Evolutionary conservation across 2,329 filamentous ascomycete genomes (phyloP).

Genomic region (Claviceps sp.): DNA sequence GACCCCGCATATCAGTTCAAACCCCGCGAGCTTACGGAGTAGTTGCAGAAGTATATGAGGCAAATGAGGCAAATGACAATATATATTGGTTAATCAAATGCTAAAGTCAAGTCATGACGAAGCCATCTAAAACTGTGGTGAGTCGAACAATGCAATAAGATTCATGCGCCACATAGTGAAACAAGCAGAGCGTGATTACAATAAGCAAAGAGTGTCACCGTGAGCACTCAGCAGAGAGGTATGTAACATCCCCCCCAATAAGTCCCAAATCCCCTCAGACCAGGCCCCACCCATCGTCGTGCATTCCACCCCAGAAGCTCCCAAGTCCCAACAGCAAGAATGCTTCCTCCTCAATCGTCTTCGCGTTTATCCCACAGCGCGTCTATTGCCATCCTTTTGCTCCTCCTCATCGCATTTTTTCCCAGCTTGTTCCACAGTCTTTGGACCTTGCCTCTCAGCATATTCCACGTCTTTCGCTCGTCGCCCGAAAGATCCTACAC

Average conservation of each 20-base stretch:
- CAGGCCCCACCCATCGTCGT: slow-evolving; percentile 4
- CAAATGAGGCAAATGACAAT: no score
- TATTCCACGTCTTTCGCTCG: slow-evolving; percentile 22
- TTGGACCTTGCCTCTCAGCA: slow-evolving; percentile 32
- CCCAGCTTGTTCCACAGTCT: slow-evolving; percentile 38
- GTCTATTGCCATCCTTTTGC: slow-evolving; percentile 31
- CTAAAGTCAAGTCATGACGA: no score
- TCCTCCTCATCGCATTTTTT: slow-evolving; percentile 39
- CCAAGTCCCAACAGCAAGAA: not conserved
- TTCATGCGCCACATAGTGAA: not conserved
- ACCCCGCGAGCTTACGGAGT: no score
- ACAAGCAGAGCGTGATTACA: not conserved
- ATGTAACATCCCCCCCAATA: not conserved
- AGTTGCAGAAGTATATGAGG: no score
- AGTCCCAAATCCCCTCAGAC: not conserved
- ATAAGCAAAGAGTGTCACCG: no score
- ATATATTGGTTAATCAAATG: no score
- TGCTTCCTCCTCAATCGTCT: slow-evolving; percentile 5
- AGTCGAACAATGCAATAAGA: no score
- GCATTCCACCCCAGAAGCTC: slow-evolving; percentile 1
- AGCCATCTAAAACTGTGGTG: no score
- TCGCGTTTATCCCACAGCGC: slow-evolving; percentile 21
- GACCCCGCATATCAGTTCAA: no score
- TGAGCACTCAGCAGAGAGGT: no score
- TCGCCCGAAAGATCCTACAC: slow-evolving; percentile 16